Percentiles rank a stretch among this genome's conserved stretches.
These are phyloP conservation scores for Puccinellia tenuiflora DNA, from an alignment of 176 grass and related monocot genomes.

Conservation along the genomic window DNA sequence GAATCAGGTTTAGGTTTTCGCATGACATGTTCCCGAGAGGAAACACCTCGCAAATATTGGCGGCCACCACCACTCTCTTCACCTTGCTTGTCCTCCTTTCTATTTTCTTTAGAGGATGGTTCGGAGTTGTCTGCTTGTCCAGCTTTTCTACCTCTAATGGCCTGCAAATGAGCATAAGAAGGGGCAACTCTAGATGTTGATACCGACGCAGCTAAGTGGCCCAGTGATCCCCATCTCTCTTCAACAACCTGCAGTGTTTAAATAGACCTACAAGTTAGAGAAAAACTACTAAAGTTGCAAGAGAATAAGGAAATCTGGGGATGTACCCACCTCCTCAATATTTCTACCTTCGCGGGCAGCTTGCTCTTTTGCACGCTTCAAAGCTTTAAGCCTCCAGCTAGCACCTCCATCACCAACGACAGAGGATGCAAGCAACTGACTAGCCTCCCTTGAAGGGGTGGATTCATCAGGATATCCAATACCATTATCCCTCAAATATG, in stretches of 20 bases:
- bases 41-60: conserved; percentile 67
- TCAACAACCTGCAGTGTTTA: conserved; percentile 54
- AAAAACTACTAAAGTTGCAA: background rate
- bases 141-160: conserved; percentile 71
- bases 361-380: conserved; percentile 98
- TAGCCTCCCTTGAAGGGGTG: conserved; percentile 16
- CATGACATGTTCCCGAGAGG: conserved; percentile 68
- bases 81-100: conserved; percentile 15
- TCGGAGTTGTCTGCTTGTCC: conserved; percentile 45
- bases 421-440: conserved; percentile 50
- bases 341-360: conserved; percentile 71
- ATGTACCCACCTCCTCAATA: conserved; percentile 59
- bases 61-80: conserved; percentile 29
- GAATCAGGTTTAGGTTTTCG: conserved; percentile 73
- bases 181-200: conserved; percentile 55
- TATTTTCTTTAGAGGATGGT: conserved; percentile 13
- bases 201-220: conserved; percentile 68
- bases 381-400: conserved; percentile 96
- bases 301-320: background rate
- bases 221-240: conserved; percentile 82
- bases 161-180: conserved; percentile 65
- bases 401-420: conserved; percentile 92
- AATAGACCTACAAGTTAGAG: background rate
- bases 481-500: conserved; percentile 68
- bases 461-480: conserved; percentile 75